These are phyloP conservation scores for Neoboletus subvelutipes DNA, from an alignment of 768 basidiomycete genomes.

Conservation along the genomic window DNA sequence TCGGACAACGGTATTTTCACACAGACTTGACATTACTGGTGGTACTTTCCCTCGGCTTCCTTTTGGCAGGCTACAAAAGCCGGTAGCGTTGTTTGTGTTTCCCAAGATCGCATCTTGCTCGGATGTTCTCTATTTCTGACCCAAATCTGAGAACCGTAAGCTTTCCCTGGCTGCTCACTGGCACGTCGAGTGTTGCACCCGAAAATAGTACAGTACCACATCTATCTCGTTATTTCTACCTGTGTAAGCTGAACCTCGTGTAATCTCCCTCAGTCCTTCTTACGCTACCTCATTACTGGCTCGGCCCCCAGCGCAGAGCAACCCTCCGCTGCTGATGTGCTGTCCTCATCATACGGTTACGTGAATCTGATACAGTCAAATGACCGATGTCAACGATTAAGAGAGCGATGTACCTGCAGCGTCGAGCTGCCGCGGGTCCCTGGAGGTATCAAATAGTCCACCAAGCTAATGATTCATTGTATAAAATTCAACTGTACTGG, in stretches of 20 bases:
- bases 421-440: neutral
- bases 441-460: neutral
- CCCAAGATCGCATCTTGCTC: neutral
- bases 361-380: neutral
- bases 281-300: neutral
- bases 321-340: neutral
- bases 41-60: neutral
- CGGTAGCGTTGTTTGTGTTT: neutral
- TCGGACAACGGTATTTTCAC: no score
- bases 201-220: neutral
- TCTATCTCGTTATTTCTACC: neutral
- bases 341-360: neutral
- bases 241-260: neutral
- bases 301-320: neutral
- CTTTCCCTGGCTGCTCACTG: neutral
- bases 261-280: neutral
- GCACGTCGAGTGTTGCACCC: neutral
- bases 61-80: neutral
- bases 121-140: neutral
- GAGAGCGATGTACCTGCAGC: no score
- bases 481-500: constrained; percentile 5
- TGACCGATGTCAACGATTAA: neutral
- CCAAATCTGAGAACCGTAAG: neutral
- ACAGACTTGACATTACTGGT: no score
- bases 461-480: constrained; percentile 1